A percentile compares a stretch with the other conserved stretches of the same genome.
phyloP scores from a whole-genome alignment of 169 alveolate species.

The Nephromyces sp. region DNA sequence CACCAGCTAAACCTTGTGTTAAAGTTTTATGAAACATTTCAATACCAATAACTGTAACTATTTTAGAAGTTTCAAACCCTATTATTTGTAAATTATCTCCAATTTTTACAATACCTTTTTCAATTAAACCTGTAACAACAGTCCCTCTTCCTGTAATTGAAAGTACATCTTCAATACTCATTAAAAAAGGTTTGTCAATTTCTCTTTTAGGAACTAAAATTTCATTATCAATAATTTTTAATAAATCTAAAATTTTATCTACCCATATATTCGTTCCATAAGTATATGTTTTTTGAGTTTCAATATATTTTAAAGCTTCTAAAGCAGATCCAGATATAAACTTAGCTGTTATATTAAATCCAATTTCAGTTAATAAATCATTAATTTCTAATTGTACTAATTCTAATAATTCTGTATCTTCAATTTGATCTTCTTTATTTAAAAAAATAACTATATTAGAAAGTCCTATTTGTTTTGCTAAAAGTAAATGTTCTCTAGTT shows the following conservation, averaged over 20 bases:
- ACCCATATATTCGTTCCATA: slow-evolving; percentile 33
- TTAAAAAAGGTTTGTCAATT: slow-evolving; percentile 39
- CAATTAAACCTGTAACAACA: slow-evolving; percentile 88
- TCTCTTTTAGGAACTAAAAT: slow-evolving; percentile 43
- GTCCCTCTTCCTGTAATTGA: slow-evolving; percentile 51
- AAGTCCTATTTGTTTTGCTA: slow-evolving; percentile 67
- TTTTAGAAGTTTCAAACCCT: slow-evolving; percentile 55
- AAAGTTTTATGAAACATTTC: slow-evolving; percentile 84
- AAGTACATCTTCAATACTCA: slow-evolving; percentile 45
- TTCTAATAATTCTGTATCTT: slow-evolving; percentile 34
- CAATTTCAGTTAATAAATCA: not conserved
- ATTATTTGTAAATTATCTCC: slow-evolving; percentile 81
- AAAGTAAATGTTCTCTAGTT: slow-evolving; percentile 74
- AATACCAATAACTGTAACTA: slow-evolving; percentile 58
- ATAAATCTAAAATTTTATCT: slow-evolving; percentile 40
- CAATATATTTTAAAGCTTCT: not conserved
- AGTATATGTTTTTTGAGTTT: not conserved
- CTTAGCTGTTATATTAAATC: not conserved
- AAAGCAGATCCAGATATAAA: not conserved
- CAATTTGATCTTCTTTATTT: slow-evolving; percentile 24
- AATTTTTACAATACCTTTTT: slow-evolving; percentile 76
- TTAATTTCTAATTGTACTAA: slow-evolving; percentile 14
- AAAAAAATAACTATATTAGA: slow-evolving; percentile 16
- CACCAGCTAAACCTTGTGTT: slow-evolving; percentile 87
- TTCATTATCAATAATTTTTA: slow-evolving; percentile 38